Conservation (phyloP, 1,284 basidiomycete species). For the Malassezia cuniculi region DNA sequence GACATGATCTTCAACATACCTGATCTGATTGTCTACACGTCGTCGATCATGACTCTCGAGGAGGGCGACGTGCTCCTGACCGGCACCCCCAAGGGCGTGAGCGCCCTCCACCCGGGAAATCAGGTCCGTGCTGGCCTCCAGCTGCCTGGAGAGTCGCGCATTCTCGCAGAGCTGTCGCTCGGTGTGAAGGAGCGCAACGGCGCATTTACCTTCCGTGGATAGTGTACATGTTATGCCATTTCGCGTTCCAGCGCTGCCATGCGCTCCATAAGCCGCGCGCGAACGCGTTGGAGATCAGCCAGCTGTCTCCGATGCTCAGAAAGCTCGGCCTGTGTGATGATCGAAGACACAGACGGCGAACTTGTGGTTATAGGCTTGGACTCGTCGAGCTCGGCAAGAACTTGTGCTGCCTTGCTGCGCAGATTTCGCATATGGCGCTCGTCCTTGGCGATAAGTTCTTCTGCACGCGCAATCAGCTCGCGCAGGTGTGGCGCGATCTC, state of each 20-base stretch:
- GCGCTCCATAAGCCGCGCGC: constrained; percentile 6
- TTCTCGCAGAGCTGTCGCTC: constrained; percentile 6
- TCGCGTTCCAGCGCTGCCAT: constrained; percentile 6
- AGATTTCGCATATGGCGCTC: constrained; percentile 10
- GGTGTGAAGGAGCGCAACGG: constrained; percentile 5
- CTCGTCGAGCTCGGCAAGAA: constrained; percentile 7
- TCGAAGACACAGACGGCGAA: constrained; percentile 1
- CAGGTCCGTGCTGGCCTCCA: constrained; percentile 63
- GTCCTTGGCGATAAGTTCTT: constrained; percentile 6
- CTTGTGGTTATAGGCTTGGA: background rate
- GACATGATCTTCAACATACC: constrained; percentile 93
- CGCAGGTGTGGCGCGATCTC: constrained; percentile 13
- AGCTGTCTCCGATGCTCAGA: constrained; percentile 5
- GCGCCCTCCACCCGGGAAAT: constrained; percentile 64
- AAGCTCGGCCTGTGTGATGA: background rate
- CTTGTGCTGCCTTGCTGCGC: constrained; percentile 11
- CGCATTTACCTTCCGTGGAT: constrained; percentile 4
- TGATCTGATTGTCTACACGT: constrained; percentile 75
- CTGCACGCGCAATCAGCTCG: constrained; percentile 13
- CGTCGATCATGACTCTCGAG: constrained; percentile 89
- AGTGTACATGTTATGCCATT: background rate
- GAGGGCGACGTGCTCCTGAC: constrained; percentile 50
- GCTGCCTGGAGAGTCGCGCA: constrained; percentile 2
- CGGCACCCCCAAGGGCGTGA: constrained; percentile 74
- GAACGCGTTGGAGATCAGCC: constrained; percentile 4